Evolutionary conservation across 1,139 yeast genomes (phyloP), one percentile per base, ranked within the genome.

Genomic region (Pichia sp.): DNA sequence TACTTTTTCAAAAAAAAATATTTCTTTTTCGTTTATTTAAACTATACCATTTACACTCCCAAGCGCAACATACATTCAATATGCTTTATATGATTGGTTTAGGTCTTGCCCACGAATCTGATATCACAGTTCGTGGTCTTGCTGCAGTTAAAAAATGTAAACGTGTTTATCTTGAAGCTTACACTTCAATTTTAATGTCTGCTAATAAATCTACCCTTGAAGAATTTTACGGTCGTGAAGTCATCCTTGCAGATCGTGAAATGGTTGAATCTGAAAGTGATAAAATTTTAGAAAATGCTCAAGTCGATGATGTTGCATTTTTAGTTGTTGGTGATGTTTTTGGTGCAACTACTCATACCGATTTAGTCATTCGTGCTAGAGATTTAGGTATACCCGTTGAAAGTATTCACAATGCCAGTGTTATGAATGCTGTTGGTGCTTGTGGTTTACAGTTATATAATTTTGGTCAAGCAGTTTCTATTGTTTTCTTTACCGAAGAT

Each of bases 321-420:
- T 69, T 91, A 52, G 98, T 91, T 16, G 98, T 91, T 21, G 98
- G 98, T 30, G 98, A 91, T 60, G 95, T 94, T 27, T 89, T 87
- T 60, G 98, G 98, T 26, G 98, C 98, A 32, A 91, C 98, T 5
- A 91, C 98, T 0, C 98, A 91, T 63, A 87, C 96, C 0, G 98
- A 91, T 65, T 72, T 91, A 50, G 87, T 88, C 31, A 74, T 91
- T 45, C 72, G 98, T 54, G 97, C 97, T 27, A 75, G 95, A 53
- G 95, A 85, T 62, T 70, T 80, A 49, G 78, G 77, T 2, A 86
- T 91, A 57, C 68, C 73, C 43, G 87, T 85, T 34, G 93, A 85
- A 57, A 76, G 85, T 38, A 77, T 91, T 45, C 98, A 91, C 65
- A 91, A 91, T 63, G 98, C 98, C 3, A 85, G 95, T 20, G 94